These are phyloP conservation scores for Capsella rubella DNA, from an alignment of 441 rosid species.

Conservation along the genomic window DNA sequence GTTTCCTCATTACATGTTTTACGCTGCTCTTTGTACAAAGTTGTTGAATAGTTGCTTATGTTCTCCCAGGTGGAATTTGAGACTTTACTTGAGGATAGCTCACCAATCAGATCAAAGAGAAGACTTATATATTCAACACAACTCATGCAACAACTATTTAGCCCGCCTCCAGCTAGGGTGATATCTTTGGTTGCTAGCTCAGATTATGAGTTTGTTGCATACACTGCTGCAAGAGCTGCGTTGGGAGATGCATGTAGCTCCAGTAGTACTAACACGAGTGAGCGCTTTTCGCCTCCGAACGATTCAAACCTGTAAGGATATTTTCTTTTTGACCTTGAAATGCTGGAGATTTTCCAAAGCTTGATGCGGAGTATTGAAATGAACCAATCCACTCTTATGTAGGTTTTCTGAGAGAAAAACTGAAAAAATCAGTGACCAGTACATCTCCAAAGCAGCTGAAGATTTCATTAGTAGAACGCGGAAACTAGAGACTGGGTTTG, in stretches of 20 bases:
- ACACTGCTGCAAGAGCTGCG: slow-evolving; percentile 61
- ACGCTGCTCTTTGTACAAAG: slow-evolving; percentile 16
- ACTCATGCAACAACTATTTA: slow-evolving; percentile 78
- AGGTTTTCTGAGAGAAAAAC: slow-evolving; percentile 55
- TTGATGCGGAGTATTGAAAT: background rate
- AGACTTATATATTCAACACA: slow-evolving; percentile 79
- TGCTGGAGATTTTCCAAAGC: slow-evolving; percentile 9
- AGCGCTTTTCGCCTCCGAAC: slow-evolving; percentile 39
- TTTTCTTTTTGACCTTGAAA: slow-evolving; percentile 8
- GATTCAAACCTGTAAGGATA: slow-evolving; percentile 61
- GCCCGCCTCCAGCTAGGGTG: slow-evolving; percentile 59
- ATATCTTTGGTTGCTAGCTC: slow-evolving; percentile 58
- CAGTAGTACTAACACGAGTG: slow-evolving; percentile 46
- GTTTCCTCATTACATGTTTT: slow-evolving; percentile 38
- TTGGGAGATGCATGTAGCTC: slow-evolving; percentile 77
- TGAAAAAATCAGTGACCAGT: slow-evolving; percentile 51
- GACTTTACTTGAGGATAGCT: slow-evolving; percentile 53
- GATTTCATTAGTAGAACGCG: slow-evolving; percentile 60
- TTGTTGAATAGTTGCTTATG: slow-evolving; percentile 28
- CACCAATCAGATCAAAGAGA: slow-evolving; percentile 63
- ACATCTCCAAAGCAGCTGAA: slow-evolving; percentile 59
- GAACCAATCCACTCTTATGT: slow-evolving; percentile 24
- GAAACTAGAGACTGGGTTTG: slow-evolving; percentile 65
- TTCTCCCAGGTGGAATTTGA: slow-evolving; percentile 68
- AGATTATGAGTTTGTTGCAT: slow-evolving; percentile 60